These are phyloP conservation scores for Penicillium frequentans DNA, from an alignment of 2,329 filamentous ascomycete species.

Conservation along the genomic window DNA sequence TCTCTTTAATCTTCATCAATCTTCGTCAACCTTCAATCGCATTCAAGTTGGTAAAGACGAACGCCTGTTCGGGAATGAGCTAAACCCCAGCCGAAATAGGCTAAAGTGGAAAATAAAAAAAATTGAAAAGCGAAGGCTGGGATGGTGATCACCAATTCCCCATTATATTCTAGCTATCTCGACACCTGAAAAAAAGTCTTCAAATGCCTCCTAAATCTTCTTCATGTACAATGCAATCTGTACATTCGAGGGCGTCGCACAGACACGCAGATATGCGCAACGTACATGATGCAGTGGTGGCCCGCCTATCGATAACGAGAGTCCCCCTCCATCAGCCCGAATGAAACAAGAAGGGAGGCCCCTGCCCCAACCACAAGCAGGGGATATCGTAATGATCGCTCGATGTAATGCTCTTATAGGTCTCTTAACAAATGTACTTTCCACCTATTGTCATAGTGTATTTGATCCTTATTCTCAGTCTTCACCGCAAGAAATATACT, in stretches of 20 bases:
- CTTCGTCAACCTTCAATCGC: not conserved
- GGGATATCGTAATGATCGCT: not conserved
- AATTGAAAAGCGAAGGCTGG: conserved; percentile 17
- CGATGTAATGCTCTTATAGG: not conserved
- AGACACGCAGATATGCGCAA: conserved; percentile 10
- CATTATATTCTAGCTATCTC: not conserved
- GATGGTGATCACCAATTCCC: not conserved
- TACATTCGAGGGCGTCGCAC: conserved; percentile 13
- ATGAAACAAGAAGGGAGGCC: not conserved
- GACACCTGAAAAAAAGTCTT: not conserved
- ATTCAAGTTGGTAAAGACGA: not conserved
- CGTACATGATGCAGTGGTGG: conserved; percentile 13
- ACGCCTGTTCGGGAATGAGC: conserved; percentile 8
- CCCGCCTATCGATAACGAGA: conserved; percentile 33
- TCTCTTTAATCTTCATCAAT: not conserved
- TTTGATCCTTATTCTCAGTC: not conserved
- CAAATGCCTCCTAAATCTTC: not conserved
- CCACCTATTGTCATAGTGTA: not conserved
- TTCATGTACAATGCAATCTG: not conserved
- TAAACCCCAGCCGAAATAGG: not conserved
- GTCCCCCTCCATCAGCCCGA: conserved; percentile 28
- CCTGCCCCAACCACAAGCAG: not conserved
- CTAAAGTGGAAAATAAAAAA: not conserved
- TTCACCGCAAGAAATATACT: not conserved
- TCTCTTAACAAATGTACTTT: not conserved